Evolutionary conservation across 805 yeast species (phyloP), one percentile per base, ranked within the genome.

Genomic region (Ogataea henricii): DNA sequence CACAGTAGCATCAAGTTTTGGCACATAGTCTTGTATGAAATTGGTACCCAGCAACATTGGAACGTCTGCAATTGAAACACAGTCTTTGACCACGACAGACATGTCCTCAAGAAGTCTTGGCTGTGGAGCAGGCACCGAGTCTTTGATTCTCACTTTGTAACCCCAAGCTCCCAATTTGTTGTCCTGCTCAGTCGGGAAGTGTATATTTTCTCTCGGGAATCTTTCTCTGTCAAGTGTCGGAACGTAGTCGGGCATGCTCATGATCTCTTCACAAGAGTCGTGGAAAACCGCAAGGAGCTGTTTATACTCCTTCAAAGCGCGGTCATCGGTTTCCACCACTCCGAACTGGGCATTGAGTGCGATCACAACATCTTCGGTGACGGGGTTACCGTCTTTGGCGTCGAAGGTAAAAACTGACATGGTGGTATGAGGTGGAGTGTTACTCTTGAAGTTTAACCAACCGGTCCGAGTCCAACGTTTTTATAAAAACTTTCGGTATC

Each of bases 21-120:
- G 72, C 22, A 56, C 54, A 55, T 62, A 68, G 13, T 60, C 60
- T 30, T 57, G 56, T 43, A 60, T 55, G 46, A 39, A 50, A 40
- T 64, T 60, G 2, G 72, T 69, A 7, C 74, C 73, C 17, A 67
- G 45, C 14, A 67, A 42, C 55, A 64, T 64, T 13, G 73, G 72
- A 22, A 69, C 68, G 1, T 55, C 61, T 9, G 68, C 71, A 40
- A 69, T 50, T 16, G 61, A 60, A 34, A 69, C 52, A 46, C 69
- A 65, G 46, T 69, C 73, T 46, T 69, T 69, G 14, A 69, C 54
- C 32, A 59, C 65, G 34, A 69, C 53, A 12, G 60, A 59, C 27
- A 47, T 42, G 1, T 69, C 69, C 3, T 52, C 49, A n/a, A 69
- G 53, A 4, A 54, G 53, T 23, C 56, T 53, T 12, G 49, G 30